Evolutionary conservation across 768 basidiomycete genomes (phyloP).

Genomic region (Hemileccinum impolitum): DNA sequence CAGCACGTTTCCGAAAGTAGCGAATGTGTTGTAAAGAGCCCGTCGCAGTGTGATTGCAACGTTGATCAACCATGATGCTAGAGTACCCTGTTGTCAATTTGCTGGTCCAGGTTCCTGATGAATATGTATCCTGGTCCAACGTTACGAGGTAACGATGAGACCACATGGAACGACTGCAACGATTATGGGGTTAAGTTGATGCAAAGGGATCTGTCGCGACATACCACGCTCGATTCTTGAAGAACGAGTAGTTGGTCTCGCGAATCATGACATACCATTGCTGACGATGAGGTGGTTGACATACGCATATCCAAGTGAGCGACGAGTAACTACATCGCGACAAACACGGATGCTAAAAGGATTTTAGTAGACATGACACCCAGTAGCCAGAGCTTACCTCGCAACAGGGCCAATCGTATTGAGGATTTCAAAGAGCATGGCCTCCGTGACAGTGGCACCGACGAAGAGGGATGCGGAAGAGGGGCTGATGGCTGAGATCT

Average conservation of each 20-base stretch:
- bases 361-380: too few relatives aligned
- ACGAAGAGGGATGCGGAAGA: conserved; percentile 92
- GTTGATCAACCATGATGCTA: too few relatives aligned
- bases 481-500: conserved; percentile 45
- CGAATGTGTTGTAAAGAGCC: too few relatives aligned
- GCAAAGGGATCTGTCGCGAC: conserved; percentile 16
- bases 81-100: too few relatives aligned
- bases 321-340: conserved; percentile 98
- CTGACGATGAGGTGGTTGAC: conserved; percentile 97
- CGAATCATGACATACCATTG: too few relatives aligned
- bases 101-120: too few relatives aligned
- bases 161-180: conserved; percentile 96
- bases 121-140: conserved; percentile 98
- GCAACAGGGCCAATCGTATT: conserved; percentile 99
- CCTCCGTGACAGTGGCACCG: conserved; percentile 96
- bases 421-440: conserved; percentile 99
- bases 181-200: not conserved
- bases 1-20: too few relatives aligned
- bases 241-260: conserved; percentile 77
- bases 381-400: too few relatives aligned
- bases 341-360: too few relatives aligned
- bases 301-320: conserved; percentile 98
- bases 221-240: conserved; percentile 96
- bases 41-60: too few relatives aligned
- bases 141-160: conserved; percentile 99